A percentile compares a stretch with the other conserved stretches of the same genome.
Conservation (phyloP, 2,329 filamentous ascomycete species). For the Canariomyces notabilis region DNA sequence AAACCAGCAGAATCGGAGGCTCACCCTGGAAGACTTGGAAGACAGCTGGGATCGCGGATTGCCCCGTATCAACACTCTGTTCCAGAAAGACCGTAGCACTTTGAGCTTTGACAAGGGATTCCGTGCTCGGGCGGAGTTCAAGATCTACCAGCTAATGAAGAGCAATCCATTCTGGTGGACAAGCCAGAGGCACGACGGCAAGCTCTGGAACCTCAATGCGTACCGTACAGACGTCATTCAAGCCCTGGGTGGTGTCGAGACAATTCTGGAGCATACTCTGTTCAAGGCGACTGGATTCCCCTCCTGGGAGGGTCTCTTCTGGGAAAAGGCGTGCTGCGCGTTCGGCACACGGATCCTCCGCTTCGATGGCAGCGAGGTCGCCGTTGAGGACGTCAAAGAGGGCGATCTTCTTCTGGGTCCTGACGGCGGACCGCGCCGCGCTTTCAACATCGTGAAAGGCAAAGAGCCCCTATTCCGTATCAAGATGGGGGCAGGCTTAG, state of each 20-base stretch:
- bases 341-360: no score
- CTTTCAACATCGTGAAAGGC: no score
- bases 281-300: constrained; percentile 97
- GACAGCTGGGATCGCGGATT: constrained; percentile 98
- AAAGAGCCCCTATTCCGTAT: no score
- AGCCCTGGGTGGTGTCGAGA: constrained; percentile 92
- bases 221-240: constrained; percentile 97
- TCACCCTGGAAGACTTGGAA: constrained; percentile 93
- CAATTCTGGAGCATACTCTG: constrained; percentile 90
- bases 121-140: constrained; percentile 91
- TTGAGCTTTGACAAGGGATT: constrained; percentile 98
- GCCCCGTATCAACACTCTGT: constrained; percentile 95
- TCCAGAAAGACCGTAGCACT: constrained; percentile 97
- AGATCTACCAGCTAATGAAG: constrained; percentile 98
- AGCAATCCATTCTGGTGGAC: constrained; percentile 99
- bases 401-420: no score
- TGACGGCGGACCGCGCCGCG: no score
- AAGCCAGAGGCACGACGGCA: constrained; percentile 92
- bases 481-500: no score
- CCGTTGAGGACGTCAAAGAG: no score
- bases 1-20: constrained; percentile 90
- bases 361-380: no score
- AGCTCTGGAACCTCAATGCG: constrained; percentile 93
- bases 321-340: constrained; percentile 67
- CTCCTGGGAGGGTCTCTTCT: constrained; percentile 94